Percentiles rank a stretch among this genome's conserved stretches.
Evolutionary conservation across 345 rosid species (phyloP).

Genomic region (Pistacia integerrima): DNA sequence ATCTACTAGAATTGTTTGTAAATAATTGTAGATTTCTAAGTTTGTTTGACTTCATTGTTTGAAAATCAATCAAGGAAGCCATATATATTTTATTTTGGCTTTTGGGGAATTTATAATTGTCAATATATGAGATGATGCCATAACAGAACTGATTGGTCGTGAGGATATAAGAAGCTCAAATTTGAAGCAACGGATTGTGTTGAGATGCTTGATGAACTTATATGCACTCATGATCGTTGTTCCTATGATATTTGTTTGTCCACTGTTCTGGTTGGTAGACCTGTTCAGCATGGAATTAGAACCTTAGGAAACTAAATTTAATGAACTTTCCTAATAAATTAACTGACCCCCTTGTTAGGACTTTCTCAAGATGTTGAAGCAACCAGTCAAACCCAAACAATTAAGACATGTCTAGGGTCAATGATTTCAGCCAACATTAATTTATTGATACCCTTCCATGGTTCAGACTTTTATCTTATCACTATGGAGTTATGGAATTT

Average conservation of each 20-base stretch:
- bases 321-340: background rate
- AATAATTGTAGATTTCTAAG: background rate
- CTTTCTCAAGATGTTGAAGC: background rate
- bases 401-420: background rate
- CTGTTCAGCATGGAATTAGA: background rate
- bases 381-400: background rate
- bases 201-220: background rate
- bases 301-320: background rate
- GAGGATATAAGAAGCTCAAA: background rate
- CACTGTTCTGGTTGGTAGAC: background rate
- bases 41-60: background rate
- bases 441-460: background rate
- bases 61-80: background rate
- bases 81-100: background rate
- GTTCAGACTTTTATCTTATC: background rate
- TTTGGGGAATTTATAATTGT: background rate
- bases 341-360: background rate
- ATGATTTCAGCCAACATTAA: background rate
- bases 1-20: background rate
- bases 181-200: background rate
- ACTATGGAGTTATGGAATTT: background rate
- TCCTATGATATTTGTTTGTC: background rate
- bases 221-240: background rate
- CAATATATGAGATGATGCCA: background rate
- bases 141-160: background rate